Evolutionary conservation across 345 rosid species (phyloP).

Genomic region (Carallia brachiata): DNA sequence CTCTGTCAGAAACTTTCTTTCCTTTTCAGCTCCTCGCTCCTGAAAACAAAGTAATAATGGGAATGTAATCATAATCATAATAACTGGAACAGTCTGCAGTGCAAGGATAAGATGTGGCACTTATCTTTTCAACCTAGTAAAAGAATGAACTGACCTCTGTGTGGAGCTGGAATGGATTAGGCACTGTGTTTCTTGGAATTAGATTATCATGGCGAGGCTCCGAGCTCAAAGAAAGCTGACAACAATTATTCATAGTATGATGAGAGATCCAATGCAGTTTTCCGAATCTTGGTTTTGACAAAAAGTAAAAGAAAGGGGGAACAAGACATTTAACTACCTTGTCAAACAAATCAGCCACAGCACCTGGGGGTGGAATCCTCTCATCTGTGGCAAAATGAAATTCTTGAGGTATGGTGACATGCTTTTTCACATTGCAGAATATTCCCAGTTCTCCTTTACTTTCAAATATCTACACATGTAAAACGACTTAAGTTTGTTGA

Average conservation of each 20-base stretch:
- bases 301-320: too few species aligned
- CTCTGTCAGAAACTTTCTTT: slow-evolving; percentile 60
- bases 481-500: background rate
- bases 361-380: slow-evolving; percentile 61
- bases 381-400: slow-evolving; percentile 86
- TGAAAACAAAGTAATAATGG: slow-evolving; percentile 23
- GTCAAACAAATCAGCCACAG: slow-evolving; percentile 72
- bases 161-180: slow-evolving; percentile 82
- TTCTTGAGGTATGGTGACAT: slow-evolving; percentile 75
- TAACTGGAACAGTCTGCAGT: background rate
- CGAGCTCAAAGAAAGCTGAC: slow-evolving; percentile 80
- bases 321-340: slow-evolving; percentile 41
- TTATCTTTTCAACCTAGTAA: background rate
- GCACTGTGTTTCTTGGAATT: slow-evolving; percentile 69
- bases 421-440: slow-evolving; percentile 72
- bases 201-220: slow-evolving; percentile 57
- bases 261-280: background rate
- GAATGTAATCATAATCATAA: background rate
- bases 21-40: slow-evolving; percentile 96
- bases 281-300: too few species aligned
- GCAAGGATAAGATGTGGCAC: too few species aligned
- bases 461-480: slow-evolving; percentile 70
- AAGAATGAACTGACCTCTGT: slow-evolving; percentile 64
- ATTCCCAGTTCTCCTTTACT: slow-evolving; percentile 92
- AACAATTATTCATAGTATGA: slow-evolving; percentile 1